Percentiles rank a stretch among this genome's conserved stretches.
These are phyloP conservation scores for Prosopis cineraria DNA, from an alignment of 306 rosid genomes.

Conservation along the genomic window DNA sequence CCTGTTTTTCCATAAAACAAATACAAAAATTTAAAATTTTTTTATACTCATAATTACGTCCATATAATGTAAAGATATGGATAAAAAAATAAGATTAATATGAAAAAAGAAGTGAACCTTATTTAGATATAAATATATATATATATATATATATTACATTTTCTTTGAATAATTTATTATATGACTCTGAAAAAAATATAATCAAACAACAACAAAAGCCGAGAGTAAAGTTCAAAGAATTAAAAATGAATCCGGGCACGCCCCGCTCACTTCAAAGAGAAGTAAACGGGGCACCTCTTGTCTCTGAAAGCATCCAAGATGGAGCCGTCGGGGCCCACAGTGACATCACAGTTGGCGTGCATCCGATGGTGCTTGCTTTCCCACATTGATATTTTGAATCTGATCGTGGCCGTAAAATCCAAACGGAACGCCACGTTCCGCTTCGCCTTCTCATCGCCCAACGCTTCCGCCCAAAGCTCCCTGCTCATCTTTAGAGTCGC, in stretches of 20 bases:
- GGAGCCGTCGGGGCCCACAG: constrained; percentile 67
- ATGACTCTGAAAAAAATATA: neutral
- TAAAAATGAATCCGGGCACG: neutral
- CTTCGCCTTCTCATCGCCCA: constrained; percentile 45
- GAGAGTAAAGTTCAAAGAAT: neutral
- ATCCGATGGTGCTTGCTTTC: constrained; percentile 60
- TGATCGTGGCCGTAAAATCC: constrained; percentile 56
- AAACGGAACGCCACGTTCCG: constrained; percentile 67
- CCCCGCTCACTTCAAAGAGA: constrained; percentile 20
- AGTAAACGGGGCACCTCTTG: constrained; percentile 71
- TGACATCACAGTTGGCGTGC: constrained; percentile 69
- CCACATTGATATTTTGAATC: constrained; percentile 72
- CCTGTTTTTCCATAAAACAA: too few relatives aligned
- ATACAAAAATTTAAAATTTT: neutral
- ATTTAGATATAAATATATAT: too few relatives aligned
- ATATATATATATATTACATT: neutral
- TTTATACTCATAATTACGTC: neutral
- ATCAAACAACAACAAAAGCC: neutral
- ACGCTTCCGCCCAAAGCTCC: constrained; percentile 63
- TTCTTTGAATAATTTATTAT: neutral
- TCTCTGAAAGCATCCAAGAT: constrained; percentile 49
- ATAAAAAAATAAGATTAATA: neutral
- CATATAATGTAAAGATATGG: neutral
- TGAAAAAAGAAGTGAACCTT: neutral
- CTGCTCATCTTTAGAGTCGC: constrained; percentile 49